phyloP scores from a whole-genome alignment of 108 stramenopile species.

The Chaetoceros muelleri region DNA sequence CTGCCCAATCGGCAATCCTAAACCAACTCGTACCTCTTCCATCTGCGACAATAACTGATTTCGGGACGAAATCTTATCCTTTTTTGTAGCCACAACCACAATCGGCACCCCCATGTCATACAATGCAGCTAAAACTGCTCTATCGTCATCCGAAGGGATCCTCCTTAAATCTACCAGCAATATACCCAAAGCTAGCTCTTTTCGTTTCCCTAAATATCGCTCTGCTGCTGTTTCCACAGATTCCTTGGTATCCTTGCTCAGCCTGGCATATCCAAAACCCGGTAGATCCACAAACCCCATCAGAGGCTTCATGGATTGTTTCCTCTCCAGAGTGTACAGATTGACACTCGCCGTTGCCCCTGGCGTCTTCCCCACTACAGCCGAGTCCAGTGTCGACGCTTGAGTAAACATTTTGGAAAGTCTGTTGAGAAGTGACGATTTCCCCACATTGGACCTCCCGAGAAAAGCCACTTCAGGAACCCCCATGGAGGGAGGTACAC shows the following conservation, averaged over 20 bases:
- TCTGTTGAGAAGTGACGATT: constrained; percentile 76
- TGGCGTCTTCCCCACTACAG: constrained; percentile 78
- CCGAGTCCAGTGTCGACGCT: constrained; percentile 21
- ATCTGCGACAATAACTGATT: constrained; percentile 33
- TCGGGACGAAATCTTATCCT: constrained; percentile 65
- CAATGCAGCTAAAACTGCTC: constrained; percentile 72
- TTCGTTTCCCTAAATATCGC: constrained; percentile 70
- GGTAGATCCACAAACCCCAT: constrained; percentile 87
- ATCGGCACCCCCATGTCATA: constrained; percentile 77
- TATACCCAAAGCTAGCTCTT: constrained; percentile 75
- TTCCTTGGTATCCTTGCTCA: constrained; percentile 73
- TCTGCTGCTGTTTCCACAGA: constrained; percentile 70
- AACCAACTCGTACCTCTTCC: constrained; percentile 34
- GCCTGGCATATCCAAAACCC: constrained; percentile 88
- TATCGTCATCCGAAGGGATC: constrained; percentile 64
- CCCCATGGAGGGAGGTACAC: constrained; percentile 52
- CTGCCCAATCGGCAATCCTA: constrained; percentile 73
- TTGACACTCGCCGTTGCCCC: constrained; percentile 79
- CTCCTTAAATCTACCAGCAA: constrained; percentile 85
- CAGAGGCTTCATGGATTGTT: constrained; percentile 22
- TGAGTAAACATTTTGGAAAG: neutral
- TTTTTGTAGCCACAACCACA: constrained; percentile 83
- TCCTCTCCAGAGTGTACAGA: constrained; percentile 47
- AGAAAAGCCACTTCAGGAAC: constrained; percentile 86
- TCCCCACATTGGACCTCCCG: constrained; percentile 93